Base-by-base conservation (phyloP, 2,329 filamentous ascomycete genomes). In the Pseudogymnoascus sp. region DNA sequence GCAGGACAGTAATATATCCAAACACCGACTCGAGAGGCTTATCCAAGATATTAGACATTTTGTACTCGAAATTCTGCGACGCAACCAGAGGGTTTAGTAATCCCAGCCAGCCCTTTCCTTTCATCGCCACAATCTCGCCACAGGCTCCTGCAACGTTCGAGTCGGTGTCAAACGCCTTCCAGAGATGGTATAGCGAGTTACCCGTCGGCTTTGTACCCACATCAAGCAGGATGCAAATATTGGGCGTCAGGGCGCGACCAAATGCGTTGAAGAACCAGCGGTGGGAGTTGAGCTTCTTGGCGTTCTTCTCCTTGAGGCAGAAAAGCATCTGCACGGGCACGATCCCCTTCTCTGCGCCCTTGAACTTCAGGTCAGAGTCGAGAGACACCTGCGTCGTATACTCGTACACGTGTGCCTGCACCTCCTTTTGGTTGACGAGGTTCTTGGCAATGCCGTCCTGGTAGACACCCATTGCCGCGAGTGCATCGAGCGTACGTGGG, bases 191-290 rank as follows among this genome's bases (percentile, higher is more conserved):
- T n/a, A 99, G 81, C 2, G 93, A 93, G 61, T 88, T 97, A 43
- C 86, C 81, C 0, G 91, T 90, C 0, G 94, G 94, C 63, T 91
- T 90, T 0, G 94, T 99, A 61, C 95, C 95, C 9, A 99, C 95
- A 73, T 99, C 94, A 12, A 99, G 86, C 64, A 99, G 77, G 72
- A 99, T 96, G 74, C 94, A 99, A 35, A 99, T 89, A 67, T 99
- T 99, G 0, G 94, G 94, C 67, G 93, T 96, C 22, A 99, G 80
- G 0, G 93, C 89, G 65, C 88, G 86, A 30, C 94, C 95, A 71
- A 99, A 96, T 0, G 94, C 94, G 72, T 99, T 99, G 79, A 99
- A 99, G 78, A 97, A 97, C 94, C 94, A 99, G 62, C 94, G 86
- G 75, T 99, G 94, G 0, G 92, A 97, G 78, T 99, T 99, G 68